These are phyloP conservation scores for Mycosphaerella sp. DNA, from an alignment of 2,329 filamentous ascomycete genomes.

Conservation along the genomic window DNA sequence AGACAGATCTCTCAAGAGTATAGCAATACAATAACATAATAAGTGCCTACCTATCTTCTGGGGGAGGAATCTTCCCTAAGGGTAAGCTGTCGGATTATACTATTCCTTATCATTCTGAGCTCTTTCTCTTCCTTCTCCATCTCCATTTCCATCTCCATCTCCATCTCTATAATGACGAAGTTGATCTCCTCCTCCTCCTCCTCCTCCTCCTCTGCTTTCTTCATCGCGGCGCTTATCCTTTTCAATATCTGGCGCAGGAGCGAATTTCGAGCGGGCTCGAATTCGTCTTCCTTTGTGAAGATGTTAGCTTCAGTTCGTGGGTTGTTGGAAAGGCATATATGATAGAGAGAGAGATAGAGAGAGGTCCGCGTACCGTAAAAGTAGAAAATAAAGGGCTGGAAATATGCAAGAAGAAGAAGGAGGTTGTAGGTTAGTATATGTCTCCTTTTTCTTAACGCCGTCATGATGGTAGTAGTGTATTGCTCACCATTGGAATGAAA, in stretches of 20 bases:
- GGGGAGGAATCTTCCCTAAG: too few species aligned
- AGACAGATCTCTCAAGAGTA: too few species aligned
- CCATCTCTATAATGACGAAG: too few species aligned
- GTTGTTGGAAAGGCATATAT: too few species aligned
- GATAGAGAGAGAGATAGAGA: too few species aligned
- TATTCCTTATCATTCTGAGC: too few species aligned
- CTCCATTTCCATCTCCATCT: too few species aligned
- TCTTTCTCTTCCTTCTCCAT: too few species aligned
- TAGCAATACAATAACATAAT: too few species aligned
- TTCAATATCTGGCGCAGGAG: slow-evolving; percentile 37
- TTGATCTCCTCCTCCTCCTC: too few species aligned
- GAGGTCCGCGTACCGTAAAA: slow-evolving; percentile 22
- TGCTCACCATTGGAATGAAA: slow-evolving; percentile 37
- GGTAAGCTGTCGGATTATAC: too few species aligned
- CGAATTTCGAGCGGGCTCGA: slow-evolving; percentile 39
- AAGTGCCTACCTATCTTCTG: too few species aligned
- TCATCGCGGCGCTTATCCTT: slow-evolving; percentile 36
- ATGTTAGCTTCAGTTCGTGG: neutral
- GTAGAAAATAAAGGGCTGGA: slow-evolving; percentile 40
- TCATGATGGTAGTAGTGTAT: neutral
- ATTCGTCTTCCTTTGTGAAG: slow-evolving; percentile 38
- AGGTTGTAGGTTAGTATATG: neutral
- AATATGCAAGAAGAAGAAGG: neutral
- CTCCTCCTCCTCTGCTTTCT: slow-evolving; percentile 11
- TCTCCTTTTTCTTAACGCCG: neutral